Conservation (phyloP, 306 rosid genomes). For the Spatholobus suberectus region DNA sequence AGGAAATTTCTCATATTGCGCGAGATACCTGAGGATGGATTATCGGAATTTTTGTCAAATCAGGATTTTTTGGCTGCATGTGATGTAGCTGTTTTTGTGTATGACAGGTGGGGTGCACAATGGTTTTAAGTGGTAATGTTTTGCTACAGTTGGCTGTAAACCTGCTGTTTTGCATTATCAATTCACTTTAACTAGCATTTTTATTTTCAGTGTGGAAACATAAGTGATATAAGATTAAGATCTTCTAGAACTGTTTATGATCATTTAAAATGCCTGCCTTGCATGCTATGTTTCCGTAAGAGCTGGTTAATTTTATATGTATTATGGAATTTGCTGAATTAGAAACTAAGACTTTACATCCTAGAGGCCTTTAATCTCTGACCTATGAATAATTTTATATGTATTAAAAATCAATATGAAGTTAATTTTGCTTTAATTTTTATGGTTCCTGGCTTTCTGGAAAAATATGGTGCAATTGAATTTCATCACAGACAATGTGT, state of each 20-base stretch:
- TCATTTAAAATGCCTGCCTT: conserved; percentile 32
- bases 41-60: conserved; percentile 53
- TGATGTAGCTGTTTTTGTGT: conserved; percentile 89
- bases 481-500: conserved; percentile 1
- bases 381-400: conserved; percentile 1
- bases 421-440: conserved; percentile 27
- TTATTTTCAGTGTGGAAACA: conserved; percentile 18
- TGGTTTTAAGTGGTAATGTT: conserved; percentile 22
- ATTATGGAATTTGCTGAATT: not conserved
- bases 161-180: conserved; percentile 21
- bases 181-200: not conserved
- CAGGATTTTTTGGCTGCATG: conserved; percentile 80
- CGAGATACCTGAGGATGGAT: conserved; percentile 86
- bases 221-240: conserved; percentile 26
- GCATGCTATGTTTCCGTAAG: conserved; percentile 24
- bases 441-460: not conserved
- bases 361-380: not conserved
- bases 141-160: conserved; percentile 33
- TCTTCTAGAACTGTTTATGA: conserved; percentile 25
- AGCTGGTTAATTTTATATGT: conserved; percentile 20
- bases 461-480: conserved; percentile 22
- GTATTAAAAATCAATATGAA: not conserved
- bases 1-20: conserved; percentile 75
- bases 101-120: conserved; percentile 69
- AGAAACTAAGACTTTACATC: not conserved